phyloP scores from a whole-genome alignment of 306 rosid species.

The Gillenia trifoliata region DNA sequence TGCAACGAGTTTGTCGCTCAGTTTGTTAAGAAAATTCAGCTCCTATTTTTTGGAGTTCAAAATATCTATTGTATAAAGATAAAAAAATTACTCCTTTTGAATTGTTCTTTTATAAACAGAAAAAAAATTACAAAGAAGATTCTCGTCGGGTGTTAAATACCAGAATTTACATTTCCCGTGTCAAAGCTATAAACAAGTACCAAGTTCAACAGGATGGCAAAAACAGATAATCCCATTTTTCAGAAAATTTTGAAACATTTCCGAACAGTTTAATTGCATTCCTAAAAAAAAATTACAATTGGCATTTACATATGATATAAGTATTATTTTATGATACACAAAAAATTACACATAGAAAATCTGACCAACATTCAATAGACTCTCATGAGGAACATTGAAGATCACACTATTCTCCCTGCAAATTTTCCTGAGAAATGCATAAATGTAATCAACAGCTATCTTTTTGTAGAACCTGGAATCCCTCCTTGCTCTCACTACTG shows the following conservation, averaged over 20 bases:
- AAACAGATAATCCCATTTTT: neutral
- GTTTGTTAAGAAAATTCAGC: neutral
- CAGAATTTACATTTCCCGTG: neutral
- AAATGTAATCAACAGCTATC: slow-evolving; percentile 84
- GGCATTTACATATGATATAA: slow-evolving; percentile 6
- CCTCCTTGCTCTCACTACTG: slow-evolving; percentile 78
- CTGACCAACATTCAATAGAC: slow-evolving; percentile 90
- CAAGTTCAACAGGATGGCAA: neutral
- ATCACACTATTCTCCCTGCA: slow-evolving; percentile 94
- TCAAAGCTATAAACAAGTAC: neutral
- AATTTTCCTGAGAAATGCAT: slow-evolving; percentile 89
- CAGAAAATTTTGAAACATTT: neutral
- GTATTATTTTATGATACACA: neutral
- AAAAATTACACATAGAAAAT: slow-evolving; percentile 62
- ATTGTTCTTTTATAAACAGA: too few species aligned
- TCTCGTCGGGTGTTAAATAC: neutral
- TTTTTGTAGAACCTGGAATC: slow-evolving; percentile 83
- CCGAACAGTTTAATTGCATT: neutral
- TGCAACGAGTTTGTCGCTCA: neutral
- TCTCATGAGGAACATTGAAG: slow-evolving; percentile 97
- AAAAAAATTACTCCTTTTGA: too few species aligned
- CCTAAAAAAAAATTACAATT: neutral
- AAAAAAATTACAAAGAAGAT: neutral
- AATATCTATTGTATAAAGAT: too few species aligned
- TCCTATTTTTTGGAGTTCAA: neutral